Evolutionary conservation across 176 grass and related monocot species (phyloP).

Genomic region (Triticum urartu): DNA sequence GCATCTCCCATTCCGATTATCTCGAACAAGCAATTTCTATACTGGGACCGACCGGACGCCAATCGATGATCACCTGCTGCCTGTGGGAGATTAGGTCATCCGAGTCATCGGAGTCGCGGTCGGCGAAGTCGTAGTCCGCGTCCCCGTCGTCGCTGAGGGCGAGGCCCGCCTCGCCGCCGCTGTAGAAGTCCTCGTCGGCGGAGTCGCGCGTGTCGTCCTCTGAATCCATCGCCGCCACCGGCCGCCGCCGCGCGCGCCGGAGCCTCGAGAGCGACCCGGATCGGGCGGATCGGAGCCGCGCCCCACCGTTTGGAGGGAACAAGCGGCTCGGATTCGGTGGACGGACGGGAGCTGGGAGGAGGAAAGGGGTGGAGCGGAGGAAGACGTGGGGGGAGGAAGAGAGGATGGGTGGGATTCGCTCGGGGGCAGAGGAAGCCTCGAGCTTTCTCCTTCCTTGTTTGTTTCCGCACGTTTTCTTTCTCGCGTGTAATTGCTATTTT

Average conservation of each 20-base stretch:
- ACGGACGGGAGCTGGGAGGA: not conserved
- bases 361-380: slow-evolving; percentile 13
- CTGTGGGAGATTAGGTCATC: slow-evolving; percentile 44
- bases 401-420: slow-evolving; percentile 34
- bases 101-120: slow-evolving; percentile 56
- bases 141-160: slow-evolving; percentile 60
- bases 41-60: not conserved
- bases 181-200: slow-evolving; percentile 65
- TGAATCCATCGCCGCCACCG: slow-evolving; percentile 47
- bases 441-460: not conserved
- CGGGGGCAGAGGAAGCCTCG: slow-evolving; percentile 9
- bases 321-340: slow-evolving; percentile 9
- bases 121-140: slow-evolving; percentile 65
- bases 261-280: slow-evolving; percentile 24
- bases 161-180: slow-evolving; percentile 47
- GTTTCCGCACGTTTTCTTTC: slow-evolving; percentile 26
- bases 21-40: not conserved
- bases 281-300: slow-evolving; percentile 36
- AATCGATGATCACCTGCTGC: slow-evolving; percentile 54
- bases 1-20: slow-evolving; percentile 2
- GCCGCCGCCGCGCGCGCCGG: not conserved
- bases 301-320: slow-evolving; percentile 1
- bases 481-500: not conserved
- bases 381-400: not conserved
- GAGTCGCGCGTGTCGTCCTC: slow-evolving; percentile 67